phyloP scores from a whole-genome alignment of 352 stramenopile species.

The Phytopythium delawarense region DNA sequence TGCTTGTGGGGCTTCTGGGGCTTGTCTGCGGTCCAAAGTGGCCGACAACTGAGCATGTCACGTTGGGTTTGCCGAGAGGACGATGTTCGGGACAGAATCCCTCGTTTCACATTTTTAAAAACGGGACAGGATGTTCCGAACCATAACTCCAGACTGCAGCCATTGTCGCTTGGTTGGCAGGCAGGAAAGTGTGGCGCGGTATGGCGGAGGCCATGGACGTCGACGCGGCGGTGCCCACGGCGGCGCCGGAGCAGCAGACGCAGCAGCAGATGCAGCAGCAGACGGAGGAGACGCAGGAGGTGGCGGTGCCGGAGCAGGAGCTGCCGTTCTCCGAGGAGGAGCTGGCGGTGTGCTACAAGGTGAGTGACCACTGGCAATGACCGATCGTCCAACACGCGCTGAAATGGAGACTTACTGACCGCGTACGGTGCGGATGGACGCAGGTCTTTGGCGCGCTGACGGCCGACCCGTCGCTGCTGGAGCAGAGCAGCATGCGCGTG shows the following conservation, averaged over 20 bases:
- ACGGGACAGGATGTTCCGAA: background rate
- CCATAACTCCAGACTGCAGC: background rate
- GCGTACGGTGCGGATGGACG: background rate
- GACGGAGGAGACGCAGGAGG: constrained; percentile 2
- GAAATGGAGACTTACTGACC: background rate
- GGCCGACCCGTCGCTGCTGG: constrained; percentile 48
- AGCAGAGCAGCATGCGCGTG: constrained; percentile 69
- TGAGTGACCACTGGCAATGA: constrained; percentile 6
- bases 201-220: constrained; percentile 32
- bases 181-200: background rate
- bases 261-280: constrained; percentile 6
- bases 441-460: constrained; percentile 56
- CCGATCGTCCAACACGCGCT: background rate
- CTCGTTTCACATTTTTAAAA: background rate
- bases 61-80: background rate
- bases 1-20: background rate
- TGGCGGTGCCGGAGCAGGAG: constrained; percentile 19
- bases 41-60: background rate
- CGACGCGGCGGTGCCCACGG: constrained; percentile 7
- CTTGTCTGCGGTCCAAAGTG: background rate
- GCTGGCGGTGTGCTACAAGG: constrained; percentile 50
- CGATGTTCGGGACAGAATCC: background rate
- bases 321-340: constrained; percentile 78
- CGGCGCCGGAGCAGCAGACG: background rate
- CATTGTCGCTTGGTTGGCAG: constrained; percentile 8